Conservation (phyloP, 1,284 basidiomycete species). For the Xerocomus cyaneibrunnescens region DNA sequence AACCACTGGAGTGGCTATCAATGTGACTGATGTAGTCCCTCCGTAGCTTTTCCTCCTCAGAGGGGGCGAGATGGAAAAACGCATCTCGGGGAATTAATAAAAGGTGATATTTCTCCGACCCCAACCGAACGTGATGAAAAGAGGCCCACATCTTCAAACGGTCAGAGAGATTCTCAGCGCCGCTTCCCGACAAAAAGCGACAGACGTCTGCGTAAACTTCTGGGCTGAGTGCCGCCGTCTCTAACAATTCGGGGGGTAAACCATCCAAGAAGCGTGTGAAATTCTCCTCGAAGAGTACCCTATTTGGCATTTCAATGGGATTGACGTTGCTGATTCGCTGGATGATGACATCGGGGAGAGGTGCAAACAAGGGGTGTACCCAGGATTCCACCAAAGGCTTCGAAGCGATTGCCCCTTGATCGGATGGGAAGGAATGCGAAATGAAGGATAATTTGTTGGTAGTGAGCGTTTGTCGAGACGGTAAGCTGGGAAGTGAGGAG, state of each 20-base stretch:
- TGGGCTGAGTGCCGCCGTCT: conserved; percentile 56
- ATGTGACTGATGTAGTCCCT: conserved; percentile 45
- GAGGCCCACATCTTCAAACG: conserved; percentile 54
- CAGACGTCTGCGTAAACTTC: conserved; percentile 55
- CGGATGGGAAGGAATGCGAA: conserved; percentile 35
- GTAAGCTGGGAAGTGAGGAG: conserved; percentile 19
- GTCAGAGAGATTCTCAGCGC: conserved; percentile 43
- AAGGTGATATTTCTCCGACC: conserved; percentile 56
- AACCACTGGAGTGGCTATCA: conserved; percentile 33
- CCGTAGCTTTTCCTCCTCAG: conserved; percentile 48
- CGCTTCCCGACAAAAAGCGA: conserved; percentile 45
- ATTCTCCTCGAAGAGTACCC: conserved; percentile 50
- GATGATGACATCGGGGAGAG: conserved; percentile 53
- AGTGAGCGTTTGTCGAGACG: conserved; percentile 24
- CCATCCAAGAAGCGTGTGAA: conserved; percentile 50
- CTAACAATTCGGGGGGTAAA: conserved; percentile 55
- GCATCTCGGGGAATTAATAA: conserved; percentile 62
- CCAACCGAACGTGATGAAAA: conserved; percentile 59
- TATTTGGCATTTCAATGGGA: conserved; percentile 58
- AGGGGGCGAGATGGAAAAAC: conserved; percentile 49
- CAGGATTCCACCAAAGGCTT: conserved; percentile 52
- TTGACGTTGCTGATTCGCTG: conserved; percentile 49
- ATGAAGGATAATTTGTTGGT: conserved; percentile 36
- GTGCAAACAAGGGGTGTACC: conserved; percentile 54
- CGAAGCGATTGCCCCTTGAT: conserved; percentile 37